Base-by-base conservation (phyloP, 2,329 filamentous ascomycete species). In the Calonectria naviculata region DNA sequence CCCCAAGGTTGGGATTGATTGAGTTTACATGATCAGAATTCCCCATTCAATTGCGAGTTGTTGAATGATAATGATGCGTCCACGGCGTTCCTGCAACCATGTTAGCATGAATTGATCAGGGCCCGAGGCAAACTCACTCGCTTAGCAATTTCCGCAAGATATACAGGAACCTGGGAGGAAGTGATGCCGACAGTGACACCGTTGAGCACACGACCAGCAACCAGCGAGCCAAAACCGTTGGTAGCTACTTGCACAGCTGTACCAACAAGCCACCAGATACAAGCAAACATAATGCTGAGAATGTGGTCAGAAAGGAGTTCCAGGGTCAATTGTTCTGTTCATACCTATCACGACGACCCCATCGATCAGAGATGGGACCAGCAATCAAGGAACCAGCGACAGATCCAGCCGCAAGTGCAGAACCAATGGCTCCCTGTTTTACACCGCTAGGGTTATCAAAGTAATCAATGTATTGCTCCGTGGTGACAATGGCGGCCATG, bases 11-110 rank as follows among this genome's bases (percentile, higher is more conserved):
- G n/a, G n/a, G n/a, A n/a, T n/a, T n/a, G n/a, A n/a, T n/a, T n/a
- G n/a, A n/a, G n/a, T n/a, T n/a, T n/a, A n/a, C n/a, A 92, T 92
- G 82, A 92, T 90, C 73, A 92, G 79, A 73, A 92, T 92, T 21
- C 49, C 71, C 68, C 64, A 71, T 38, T 68, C 71, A 21, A 73
- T 66, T 26, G 71, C 71, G 6, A 73, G 61, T 10, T 73, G 65
- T n/a, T 68, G 65, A 17, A 73, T 71, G n/a, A 73, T 73, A 41
- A 71, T 71, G 38, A 72, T 72, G 36, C 71, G 64, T 15, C 71
- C 71, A 26, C 68, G 58, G 4, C 58, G 71, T 61, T 72, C 68
- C 64, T n/a, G n/a, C n/a, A n/a, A n/a, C n/a, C n/a, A n/a, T n/a
- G n/a, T n/a, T n/a, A n/a, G n/a, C n/a, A n/a, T n/a, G n/a, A n/a